Conservation (phyloP, 1,284 basidiomycete species). For the Ganoderma lingzhi region DNA sequence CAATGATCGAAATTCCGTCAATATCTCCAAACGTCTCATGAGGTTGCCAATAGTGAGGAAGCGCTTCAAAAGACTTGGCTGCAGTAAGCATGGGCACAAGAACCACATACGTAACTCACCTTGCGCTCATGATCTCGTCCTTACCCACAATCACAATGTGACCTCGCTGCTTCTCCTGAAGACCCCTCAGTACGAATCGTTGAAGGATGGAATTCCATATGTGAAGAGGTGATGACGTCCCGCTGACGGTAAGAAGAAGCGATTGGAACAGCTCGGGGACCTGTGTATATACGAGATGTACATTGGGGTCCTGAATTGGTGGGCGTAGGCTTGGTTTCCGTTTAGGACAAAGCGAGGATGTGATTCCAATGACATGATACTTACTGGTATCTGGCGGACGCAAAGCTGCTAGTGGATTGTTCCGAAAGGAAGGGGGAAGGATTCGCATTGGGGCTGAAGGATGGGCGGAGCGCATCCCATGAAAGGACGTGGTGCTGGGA, state of each 20-base stretch:
- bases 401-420: constrained; percentile 57
- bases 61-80: constrained; percentile 58
- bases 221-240: constrained; percentile 70
- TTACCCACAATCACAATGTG: constrained; percentile 59
- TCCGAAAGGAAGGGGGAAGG: constrained; percentile 70
- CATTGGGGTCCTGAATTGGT: constrained; percentile 46
- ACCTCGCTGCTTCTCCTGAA: constrained; percentile 39
- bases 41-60: constrained; percentile 72
- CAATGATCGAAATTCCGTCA: constrained; percentile 51
- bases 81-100: constrained; percentile 7
- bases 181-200: constrained; percentile 53
- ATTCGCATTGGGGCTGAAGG: constrained; percentile 40
- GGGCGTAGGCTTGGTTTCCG: constrained; percentile 47
- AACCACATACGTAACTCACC: constrained; percentile 48
- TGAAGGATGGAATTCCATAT: constrained; percentile 63
- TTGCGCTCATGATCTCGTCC: constrained; percentile 60
- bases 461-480: constrained; percentile 64
- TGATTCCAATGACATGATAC: constrained; percentile 32
- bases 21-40: constrained; percentile 67
- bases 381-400: constrained; percentile 65
- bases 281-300: constrained; percentile 51
- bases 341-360: background rate
- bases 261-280: constrained; percentile 57
- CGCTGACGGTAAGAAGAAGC: constrained; percentile 63
- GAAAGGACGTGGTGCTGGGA: constrained; percentile 53